Evolutionary conservation across 78 protist genomes (phyloP).

Genomic region (Dictyostelium citrinum): DNA sequence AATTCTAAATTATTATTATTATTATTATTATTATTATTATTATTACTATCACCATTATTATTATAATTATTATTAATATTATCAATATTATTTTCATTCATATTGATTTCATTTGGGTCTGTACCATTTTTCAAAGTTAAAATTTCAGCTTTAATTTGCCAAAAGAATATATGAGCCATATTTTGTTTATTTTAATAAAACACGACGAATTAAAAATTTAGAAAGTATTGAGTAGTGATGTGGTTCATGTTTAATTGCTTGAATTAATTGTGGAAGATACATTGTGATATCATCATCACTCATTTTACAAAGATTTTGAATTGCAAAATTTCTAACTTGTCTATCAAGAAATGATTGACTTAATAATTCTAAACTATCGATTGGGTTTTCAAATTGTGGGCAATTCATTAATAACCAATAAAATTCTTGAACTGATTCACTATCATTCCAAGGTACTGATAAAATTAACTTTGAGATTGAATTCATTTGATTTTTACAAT

Average conservation of each 20-base stretch:
- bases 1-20: constrained; percentile 22
- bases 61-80: not conserved
- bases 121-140: not conserved
- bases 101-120: not conserved
- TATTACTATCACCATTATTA: constrained; percentile 73
- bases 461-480: constrained; percentile 78
- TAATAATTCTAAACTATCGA: constrained; percentile 85
- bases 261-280: constrained; percentile 90
- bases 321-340: constrained; percentile 87
- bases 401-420: constrained; percentile 39
- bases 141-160: constrained; percentile 64
- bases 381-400: constrained; percentile 56
- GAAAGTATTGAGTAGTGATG: constrained; percentile 89
- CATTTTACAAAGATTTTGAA: constrained; percentile 61
- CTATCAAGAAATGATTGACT: constrained; percentile 74
- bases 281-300: constrained; percentile 75
- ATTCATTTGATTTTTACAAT: constrained; percentile 18
- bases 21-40: not conserved
- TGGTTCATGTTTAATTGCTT: constrained; percentile 91
- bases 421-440: constrained; percentile 12
- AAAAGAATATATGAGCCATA: constrained; percentile 73
- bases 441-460: constrained; percentile 75
- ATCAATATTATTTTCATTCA: not conserved
- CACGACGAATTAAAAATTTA: constrained; percentile 86
- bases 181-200: constrained; percentile 54